Conservation (phyloP, 306 rosid species). For the Biancaea sappan region DNA sequence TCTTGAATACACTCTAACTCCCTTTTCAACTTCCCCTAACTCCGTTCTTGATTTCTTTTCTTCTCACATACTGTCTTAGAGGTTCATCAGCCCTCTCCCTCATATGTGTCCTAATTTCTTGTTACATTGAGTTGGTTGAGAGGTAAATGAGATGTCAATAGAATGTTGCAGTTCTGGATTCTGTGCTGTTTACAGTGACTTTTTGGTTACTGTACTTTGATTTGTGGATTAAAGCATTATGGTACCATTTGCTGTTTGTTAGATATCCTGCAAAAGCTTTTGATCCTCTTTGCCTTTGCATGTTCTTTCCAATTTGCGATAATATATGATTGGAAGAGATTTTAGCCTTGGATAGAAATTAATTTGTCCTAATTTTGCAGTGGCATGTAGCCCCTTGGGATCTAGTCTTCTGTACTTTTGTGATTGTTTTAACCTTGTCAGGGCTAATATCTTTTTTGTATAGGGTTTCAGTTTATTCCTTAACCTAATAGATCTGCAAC, state of each 20-base stretch:
- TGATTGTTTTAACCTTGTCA: not conserved
- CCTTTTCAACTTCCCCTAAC: too few species aligned
- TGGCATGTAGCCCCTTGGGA: not conserved
- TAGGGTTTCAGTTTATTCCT: not conserved
- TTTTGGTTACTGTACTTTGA: not conserved
- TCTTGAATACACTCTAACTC: too few species aligned
- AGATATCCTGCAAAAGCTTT: not conserved
- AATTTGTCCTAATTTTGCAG: not conserved
- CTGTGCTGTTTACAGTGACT: conserved; percentile 2
- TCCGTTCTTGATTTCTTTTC: too few species aligned
- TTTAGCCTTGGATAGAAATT: not conserved
- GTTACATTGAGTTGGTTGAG: conserved; percentile 5
- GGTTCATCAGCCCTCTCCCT: not conserved
- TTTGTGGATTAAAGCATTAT: not conserved
- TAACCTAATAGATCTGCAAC: conserved; percentile 7
- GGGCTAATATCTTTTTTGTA: not conserved
- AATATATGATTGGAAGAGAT: not conserved
- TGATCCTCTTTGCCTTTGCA: not conserved
- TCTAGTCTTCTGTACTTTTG: not conserved
- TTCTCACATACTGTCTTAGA: too few species aligned
- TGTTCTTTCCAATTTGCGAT: not conserved
- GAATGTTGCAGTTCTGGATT: conserved; percentile 1
- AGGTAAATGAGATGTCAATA: not conserved
- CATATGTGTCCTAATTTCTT: not conserved
- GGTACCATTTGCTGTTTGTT: not conserved